Conservation (phyloP, 495 filamentous ascomycete species). For the Staphylotrichum longicolle region DNA sequence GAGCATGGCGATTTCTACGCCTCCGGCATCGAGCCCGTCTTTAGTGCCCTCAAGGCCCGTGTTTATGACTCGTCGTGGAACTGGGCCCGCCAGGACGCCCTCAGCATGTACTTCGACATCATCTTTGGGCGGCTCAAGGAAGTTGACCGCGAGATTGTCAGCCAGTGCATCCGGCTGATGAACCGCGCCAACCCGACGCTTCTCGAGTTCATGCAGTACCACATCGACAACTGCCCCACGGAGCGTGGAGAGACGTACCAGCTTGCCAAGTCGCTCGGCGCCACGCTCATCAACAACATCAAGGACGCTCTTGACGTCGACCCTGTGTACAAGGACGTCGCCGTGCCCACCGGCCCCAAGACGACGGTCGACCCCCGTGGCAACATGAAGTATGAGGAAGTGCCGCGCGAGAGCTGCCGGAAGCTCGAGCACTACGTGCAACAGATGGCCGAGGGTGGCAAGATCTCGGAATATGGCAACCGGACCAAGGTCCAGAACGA, state of each 20-base stretch:
- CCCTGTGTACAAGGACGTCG: conserved; percentile 94
- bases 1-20: conserved; percentile 98
- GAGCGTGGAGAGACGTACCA: conserved; percentile 96
- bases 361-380: conserved; percentile 87
- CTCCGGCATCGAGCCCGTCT: conserved; percentile 87
- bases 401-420: conserved; percentile 81
- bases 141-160: conserved; percentile 96
- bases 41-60: conserved; percentile 88
- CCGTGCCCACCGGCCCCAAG: conserved; percentile 84
- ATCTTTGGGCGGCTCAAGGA: conserved; percentile 93
- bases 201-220: conserved; percentile 99
- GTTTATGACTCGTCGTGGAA: conserved; percentile 99
- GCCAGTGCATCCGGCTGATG: conserved; percentile 98
- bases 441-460: conserved; percentile 97
- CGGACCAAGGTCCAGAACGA: conserved; percentile 97
- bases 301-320: conserved; percentile 79
- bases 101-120: conserved; percentile 99
- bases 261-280: conserved; percentile 91
- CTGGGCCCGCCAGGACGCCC: conserved; percentile 95
- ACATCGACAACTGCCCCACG: conserved; percentile 98
- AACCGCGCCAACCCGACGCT: conserved; percentile 94
- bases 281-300: conserved; percentile 96
- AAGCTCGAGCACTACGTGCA: conserved; percentile 98
- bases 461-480: conserved; percentile 98
- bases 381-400: conserved; percentile 84